Evolutionary conservation across 2,329 filamentous ascomycete species (phyloP).

Genomic region (Diaporthe citrichinensis): DNA sequence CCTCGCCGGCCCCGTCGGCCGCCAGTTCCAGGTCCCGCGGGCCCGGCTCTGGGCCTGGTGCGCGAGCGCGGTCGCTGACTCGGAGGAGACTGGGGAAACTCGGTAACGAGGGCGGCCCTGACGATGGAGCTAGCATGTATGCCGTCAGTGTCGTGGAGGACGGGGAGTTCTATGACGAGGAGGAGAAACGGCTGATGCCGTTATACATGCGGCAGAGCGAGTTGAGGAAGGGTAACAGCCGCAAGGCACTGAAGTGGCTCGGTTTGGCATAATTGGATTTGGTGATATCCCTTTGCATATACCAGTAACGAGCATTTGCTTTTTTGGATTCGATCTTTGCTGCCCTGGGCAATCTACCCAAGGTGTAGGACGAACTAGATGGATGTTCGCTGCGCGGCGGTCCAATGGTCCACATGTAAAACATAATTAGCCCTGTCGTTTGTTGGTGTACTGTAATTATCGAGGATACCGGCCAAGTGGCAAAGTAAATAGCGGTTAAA

Average conservation of each 20-base stretch:
- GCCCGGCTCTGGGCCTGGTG: neutral
- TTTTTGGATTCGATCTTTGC: neutral
- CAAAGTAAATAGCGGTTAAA: neutral
- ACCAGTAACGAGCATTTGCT: neutral
- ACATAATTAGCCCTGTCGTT: neutral
- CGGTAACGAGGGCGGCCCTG: slow-evolving; percentile 36
- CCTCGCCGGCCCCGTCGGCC: slow-evolving; percentile 26
- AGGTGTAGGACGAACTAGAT: no score
- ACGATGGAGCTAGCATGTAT: slow-evolving; percentile 35
- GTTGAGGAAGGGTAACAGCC: slow-evolving; percentile 44
- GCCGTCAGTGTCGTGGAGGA: slow-evolving; percentile 40
- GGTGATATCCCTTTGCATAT: neutral
- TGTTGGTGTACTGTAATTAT: neutral
- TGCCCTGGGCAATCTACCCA: no score
- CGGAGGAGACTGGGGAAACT: neutral
- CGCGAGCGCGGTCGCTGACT: slow-evolving; percentile 26
- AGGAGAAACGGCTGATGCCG: slow-evolving; percentile 48
- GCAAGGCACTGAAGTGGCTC: slow-evolving; percentile 56
- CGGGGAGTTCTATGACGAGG: slow-evolving; percentile 43
- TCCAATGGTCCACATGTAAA: neutral
- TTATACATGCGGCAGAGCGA: slow-evolving; percentile 44
- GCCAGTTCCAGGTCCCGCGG: slow-evolving; percentile 20
- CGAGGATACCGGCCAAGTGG: neutral
- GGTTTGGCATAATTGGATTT: slow-evolving; percentile 45
- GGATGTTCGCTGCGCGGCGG: neutral